Percentiles rank a stretch among this genome's conserved stretches.
Conservation (phyloP, 495 filamentous ascomycete genomes). For the Pseudevernia furfuracea region DNA sequence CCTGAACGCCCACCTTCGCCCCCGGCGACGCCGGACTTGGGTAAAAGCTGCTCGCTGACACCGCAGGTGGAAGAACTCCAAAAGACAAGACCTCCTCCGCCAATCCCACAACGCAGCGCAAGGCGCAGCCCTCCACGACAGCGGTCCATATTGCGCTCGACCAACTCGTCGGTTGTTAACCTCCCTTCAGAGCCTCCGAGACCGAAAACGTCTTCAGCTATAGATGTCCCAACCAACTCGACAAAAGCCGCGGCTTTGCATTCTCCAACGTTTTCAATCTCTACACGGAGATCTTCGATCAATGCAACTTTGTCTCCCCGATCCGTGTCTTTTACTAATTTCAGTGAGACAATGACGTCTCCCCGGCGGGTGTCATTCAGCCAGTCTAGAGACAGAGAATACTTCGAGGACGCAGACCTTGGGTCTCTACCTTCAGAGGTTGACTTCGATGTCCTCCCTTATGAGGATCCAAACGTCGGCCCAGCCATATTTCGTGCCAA, state of each 20-base stretch:
- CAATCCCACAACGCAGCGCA: constrained; percentile 7
- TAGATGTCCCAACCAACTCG: not conserved
- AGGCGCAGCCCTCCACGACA: not conserved
- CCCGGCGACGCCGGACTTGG: constrained; percentile 14
- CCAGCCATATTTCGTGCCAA: constrained; percentile 6
- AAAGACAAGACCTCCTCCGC: not conserved
- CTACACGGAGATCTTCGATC: constrained; percentile 4
- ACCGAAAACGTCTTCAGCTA: not conserved
- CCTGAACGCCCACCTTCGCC: constrained; percentile 8
- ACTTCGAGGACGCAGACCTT: constrained; percentile 19
- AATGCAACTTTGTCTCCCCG: constrained; percentile 4
- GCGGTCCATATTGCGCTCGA: not conserved
- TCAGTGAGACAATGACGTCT: not conserved
- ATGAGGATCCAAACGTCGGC: not conserved
- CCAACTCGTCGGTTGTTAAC: not conserved
- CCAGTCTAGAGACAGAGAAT: not conserved
- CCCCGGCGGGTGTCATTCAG: not conserved
- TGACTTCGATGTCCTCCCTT: constrained; percentile 15
- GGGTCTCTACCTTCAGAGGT: constrained; percentile 15
- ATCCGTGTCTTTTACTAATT: not conserved
- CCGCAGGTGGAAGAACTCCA: not conserved
- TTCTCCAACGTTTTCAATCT: constrained; percentile 10
- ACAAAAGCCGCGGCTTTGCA: not conserved
- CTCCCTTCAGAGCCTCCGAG: not conserved
- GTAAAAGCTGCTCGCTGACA: constrained; percentile 6